These are phyloP conservation scores for Tetradesmus obliquus DNA, from an alignment of 139 green algal species.

Conservation along the genomic window DNA sequence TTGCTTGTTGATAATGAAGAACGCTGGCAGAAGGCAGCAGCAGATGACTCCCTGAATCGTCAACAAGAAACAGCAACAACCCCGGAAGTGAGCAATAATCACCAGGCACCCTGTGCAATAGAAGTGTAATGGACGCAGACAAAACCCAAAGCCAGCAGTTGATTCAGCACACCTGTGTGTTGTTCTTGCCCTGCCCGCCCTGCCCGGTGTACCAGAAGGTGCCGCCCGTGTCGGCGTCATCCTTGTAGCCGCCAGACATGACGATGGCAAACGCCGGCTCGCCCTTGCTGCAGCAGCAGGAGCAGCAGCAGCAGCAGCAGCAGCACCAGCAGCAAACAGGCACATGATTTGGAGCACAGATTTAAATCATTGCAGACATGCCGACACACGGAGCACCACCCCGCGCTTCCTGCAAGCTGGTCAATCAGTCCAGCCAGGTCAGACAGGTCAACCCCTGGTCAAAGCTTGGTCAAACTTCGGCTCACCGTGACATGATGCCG, in stretches of 20 bases:
- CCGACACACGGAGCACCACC: too few species aligned
- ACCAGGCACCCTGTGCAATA: too few species aligned
- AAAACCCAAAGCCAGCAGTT: background rate
- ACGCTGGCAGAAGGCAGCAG: too few species aligned
- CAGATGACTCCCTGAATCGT: too few species aligned
- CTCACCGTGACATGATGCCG: slow-evolving; percentile 44
- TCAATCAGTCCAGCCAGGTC: background rate
- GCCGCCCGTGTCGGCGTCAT: slow-evolving; percentile 65
- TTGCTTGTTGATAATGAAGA: too few species aligned
- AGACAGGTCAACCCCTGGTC: too few species aligned
- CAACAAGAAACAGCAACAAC: too few species aligned
- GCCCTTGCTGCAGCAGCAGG: background rate
- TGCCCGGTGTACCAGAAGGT: slow-evolving; percentile 67
- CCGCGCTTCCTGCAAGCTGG: background rate
- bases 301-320: background rate
- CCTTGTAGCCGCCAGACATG: slow-evolving; percentile 71
- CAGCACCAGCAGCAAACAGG: background rate
- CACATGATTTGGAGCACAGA: background rate
- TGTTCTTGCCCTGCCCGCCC: slow-evolving; percentile 50
- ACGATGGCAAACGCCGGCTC: slow-evolving; percentile 62
- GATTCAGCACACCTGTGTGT: slow-evolving; percentile 9
- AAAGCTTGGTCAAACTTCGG: background rate
- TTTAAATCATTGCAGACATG: background rate
- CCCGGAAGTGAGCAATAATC: too few species aligned
- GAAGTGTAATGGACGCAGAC: too few species aligned